phyloP scores from a whole-genome alignment of 2,329 filamentous ascomycete genomes.

The Pseudogymnoascus sp. region DNA sequence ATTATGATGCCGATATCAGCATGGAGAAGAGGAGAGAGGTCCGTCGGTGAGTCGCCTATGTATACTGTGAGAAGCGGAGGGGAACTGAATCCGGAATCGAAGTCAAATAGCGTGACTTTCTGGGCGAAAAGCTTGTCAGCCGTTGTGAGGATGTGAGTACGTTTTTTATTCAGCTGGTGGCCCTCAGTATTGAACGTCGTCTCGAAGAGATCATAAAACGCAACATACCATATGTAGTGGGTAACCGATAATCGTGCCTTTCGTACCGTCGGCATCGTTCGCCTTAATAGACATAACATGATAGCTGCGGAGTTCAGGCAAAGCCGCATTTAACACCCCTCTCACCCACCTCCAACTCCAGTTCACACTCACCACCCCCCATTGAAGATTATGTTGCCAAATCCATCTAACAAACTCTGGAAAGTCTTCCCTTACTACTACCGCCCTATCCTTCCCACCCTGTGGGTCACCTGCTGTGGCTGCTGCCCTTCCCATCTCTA shows the following conservation, averaged over 20 bases:
- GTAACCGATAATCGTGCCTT: background rate
- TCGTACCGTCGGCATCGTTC: background rate
- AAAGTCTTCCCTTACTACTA: background rate
- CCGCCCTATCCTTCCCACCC: background rate
- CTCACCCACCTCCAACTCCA: conserved; percentile 20
- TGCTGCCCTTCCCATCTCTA: conserved; percentile 16
- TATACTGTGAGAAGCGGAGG: conserved; percentile 18
- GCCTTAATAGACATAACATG: background rate
- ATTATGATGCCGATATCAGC: conserved; percentile 21
- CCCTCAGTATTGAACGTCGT: conserved; percentile 19
- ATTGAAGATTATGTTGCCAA: background rate
- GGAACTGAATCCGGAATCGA: background rate
- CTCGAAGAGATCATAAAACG: conserved; percentile 9
- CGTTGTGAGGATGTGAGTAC: conserved; percentile 16
- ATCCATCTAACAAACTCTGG: background rate
- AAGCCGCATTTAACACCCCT: conserved; percentile 14
- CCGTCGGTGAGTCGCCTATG: conserved; percentile 27
- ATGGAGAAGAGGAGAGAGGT: conserved; percentile 25
- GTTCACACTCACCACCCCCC: conserved; percentile 10
- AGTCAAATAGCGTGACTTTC: conserved; percentile 16
- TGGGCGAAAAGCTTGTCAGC: conserved; percentile 22
- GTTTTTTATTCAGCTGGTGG: conserved; percentile 13
- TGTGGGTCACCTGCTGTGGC: conserved; percentile 13
- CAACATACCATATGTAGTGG: background rate
- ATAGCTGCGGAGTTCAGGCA: too few relatives aligned